These are phyloP conservation scores for Auxenochlorella pyrenoidosa DNA, from an alignment of 139 green algal genomes.

Conservation along the genomic window DNA sequence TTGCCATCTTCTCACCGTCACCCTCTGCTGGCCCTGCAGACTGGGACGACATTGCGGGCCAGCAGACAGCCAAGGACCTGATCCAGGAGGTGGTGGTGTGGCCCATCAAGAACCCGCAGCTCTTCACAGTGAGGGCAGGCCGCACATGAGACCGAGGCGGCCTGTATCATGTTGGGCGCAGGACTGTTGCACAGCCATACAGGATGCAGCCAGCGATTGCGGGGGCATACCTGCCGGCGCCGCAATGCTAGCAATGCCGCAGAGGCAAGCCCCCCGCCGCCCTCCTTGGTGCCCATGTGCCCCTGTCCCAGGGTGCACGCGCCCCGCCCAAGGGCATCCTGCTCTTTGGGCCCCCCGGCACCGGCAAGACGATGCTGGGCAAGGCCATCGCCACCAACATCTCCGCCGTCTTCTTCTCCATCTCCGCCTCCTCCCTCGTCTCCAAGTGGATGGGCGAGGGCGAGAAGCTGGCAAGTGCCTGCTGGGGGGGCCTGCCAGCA, in stretches of 20 bases:
- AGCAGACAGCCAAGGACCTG: slow-evolving; percentile 82
- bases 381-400: slow-evolving; percentile 96
- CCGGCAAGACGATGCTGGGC: slow-evolving; percentile 97
- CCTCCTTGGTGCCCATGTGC: background rate
- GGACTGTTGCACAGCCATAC: too few species aligned
- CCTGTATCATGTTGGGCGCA: too few species aligned
- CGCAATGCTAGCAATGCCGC: too few species aligned
- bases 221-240: background rate
- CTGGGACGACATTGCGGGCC: slow-evolving; percentile 35
- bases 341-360: slow-evolving; percentile 88
- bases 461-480: slow-evolving; percentile 91
- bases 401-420: slow-evolving; percentile 97
- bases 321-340: slow-evolving; percentile 92
- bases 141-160: background rate
- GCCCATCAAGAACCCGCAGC: slow-evolving; percentile 93
- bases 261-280: background rate
- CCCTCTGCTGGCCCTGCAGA: background rate
- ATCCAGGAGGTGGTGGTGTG: slow-evolving; percentile 97
- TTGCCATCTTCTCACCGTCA: background rate
- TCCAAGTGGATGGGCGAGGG: slow-evolving; percentile 99
- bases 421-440: slow-evolving; percentile 94
- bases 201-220: background rate
- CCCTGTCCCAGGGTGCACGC: slow-evolving; percentile 69
- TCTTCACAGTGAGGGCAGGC: slow-evolving; percentile 75
- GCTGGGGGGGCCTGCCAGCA: too few species aligned